Evolutionary conservation across 352 stramenopile genomes (phyloP).

Genomic region (Pythium aphanidermatum): DNA sequence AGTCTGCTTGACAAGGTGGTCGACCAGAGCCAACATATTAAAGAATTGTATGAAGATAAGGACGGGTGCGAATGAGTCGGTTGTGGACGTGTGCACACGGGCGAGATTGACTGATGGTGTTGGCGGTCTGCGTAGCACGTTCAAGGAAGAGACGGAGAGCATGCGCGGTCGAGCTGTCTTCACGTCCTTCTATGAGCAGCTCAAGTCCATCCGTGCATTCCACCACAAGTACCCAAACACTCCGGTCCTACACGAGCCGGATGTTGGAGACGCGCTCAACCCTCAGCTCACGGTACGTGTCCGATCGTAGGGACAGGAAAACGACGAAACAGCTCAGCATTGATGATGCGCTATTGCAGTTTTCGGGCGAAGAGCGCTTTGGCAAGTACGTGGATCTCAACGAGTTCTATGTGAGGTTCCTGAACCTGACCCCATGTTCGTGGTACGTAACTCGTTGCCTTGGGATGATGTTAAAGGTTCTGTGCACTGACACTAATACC

Average conservation of each 20-base stretch:
- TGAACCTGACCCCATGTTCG: slow-evolving; percentile 72
- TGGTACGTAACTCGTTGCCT: slow-evolving; percentile 17
- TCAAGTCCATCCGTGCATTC: slow-evolving; percentile 80
- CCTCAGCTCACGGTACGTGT: slow-evolving; percentile 52
- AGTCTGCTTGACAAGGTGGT: slow-evolving; percentile 69
- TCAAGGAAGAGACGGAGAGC: slow-evolving; percentile 64
- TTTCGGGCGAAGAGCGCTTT: slow-evolving; percentile 85
- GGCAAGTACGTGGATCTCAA: slow-evolving; percentile 90
- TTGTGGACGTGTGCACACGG: too few species aligned
- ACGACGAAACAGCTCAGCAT: too few species aligned
- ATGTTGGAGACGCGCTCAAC: slow-evolving; percentile 49
- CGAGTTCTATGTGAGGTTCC: slow-evolving; percentile 70
- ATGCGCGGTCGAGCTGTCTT: slow-evolving; percentile 78
- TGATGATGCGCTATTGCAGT: too few species aligned
- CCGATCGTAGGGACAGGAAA: too few species aligned
- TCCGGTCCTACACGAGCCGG: slow-evolving; percentile 56
- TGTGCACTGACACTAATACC: too few species aligned
- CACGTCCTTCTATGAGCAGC: slow-evolving; percentile 86
- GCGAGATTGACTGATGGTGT: too few species aligned
- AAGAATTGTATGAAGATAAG: slow-evolving; percentile 80
- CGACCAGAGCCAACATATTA: slow-evolving; percentile 56
- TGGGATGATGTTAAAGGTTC: neutral
- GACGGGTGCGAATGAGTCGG: slow-evolving; percentile 45
- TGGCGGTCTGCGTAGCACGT: slow-evolving; percentile 34
- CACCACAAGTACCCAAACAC: slow-evolving; percentile 82